These are phyloP conservation scores for Golovinomyces cichoracearum DNA, from an alignment of 2,329 filamentous ascomycete genomes.

Conservation along the genomic window DNA sequence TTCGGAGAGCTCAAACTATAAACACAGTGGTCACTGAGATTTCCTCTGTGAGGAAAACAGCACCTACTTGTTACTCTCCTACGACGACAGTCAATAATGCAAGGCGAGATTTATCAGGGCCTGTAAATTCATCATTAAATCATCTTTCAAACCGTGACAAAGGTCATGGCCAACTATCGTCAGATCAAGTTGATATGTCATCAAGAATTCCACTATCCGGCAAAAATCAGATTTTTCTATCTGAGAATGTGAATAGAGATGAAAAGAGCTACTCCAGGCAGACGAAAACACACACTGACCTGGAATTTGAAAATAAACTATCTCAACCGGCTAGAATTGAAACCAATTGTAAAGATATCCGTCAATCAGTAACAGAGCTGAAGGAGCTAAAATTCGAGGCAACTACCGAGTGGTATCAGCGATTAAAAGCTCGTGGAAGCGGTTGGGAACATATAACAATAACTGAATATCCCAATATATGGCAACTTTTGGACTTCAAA, in stretches of 20 bases:
- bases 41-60: not conserved
- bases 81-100: not conserved
- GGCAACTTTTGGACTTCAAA: not conserved
- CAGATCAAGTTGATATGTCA: not conserved
- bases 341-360: not conserved
- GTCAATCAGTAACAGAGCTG: not conserved
- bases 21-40: not conserved
- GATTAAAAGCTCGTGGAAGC: conserved; percentile 1
- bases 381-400: conserved; percentile 3
- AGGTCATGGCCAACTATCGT: too few species aligned
- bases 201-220: not conserved
- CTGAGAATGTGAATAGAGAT: not conserved
- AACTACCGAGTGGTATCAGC: conserved; percentile 4
- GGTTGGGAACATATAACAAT: conserved; percentile 5
- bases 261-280: not conserved
- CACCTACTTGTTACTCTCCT: not conserved
- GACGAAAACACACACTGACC: too few species aligned
- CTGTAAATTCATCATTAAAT: not conserved
- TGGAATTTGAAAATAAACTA: not conserved
- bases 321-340: not conserved
- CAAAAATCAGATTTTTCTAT: not conserved
- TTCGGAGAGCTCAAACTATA: not conserved
- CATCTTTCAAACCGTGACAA: not conserved
- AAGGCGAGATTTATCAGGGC: not conserved
- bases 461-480: not conserved